Evolutionary conservation across 371 early-diverging fungal genomes (phyloP).

Genomic region (Mucor lusitanicus): DNA sequence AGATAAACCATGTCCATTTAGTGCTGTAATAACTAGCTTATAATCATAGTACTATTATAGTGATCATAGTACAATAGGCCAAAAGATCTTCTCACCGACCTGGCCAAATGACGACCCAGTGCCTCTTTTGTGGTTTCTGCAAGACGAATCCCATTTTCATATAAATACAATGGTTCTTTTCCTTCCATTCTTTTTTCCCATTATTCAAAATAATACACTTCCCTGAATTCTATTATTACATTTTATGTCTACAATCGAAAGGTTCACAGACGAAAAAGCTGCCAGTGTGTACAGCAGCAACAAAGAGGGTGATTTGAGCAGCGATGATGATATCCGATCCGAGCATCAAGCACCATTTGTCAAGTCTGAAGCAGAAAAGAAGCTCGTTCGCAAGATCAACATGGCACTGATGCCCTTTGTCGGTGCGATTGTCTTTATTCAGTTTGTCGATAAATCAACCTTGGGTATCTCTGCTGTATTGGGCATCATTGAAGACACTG

Average conservation of each 20-base stretch:
- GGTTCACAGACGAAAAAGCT: conserved; percentile 7
- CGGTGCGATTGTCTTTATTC: conserved; percentile 30
- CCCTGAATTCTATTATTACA: neutral
- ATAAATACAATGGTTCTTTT: neutral
- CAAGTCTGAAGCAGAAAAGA: conserved; percentile 29
- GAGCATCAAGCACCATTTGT: neutral
- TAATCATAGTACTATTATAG: neutral
- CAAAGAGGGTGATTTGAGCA: neutral
- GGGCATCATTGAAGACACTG: conserved; percentile 29
- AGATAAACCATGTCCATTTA: neutral
- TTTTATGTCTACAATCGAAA: conserved; percentile 2
- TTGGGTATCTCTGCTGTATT: conserved; percentile 32
- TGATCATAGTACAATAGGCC: neutral
- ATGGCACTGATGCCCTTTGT: conserved; percentile 27
- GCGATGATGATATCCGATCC: neutral
- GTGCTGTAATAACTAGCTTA: neutral
- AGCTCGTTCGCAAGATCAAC: conserved; percentile 32
- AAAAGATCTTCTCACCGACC: neutral
- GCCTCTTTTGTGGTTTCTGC: neutral
- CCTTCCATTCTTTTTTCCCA: conserved; percentile 1
- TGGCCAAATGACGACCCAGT: neutral
- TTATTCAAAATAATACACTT: neutral
- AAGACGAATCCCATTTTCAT: neutral
- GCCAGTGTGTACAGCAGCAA: conserved; percentile 8
- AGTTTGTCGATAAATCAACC: conserved; percentile 40